Conservation (phyloP, 192 early-diverging fungal genomes). For the Coemansia asiatica region DNA sequence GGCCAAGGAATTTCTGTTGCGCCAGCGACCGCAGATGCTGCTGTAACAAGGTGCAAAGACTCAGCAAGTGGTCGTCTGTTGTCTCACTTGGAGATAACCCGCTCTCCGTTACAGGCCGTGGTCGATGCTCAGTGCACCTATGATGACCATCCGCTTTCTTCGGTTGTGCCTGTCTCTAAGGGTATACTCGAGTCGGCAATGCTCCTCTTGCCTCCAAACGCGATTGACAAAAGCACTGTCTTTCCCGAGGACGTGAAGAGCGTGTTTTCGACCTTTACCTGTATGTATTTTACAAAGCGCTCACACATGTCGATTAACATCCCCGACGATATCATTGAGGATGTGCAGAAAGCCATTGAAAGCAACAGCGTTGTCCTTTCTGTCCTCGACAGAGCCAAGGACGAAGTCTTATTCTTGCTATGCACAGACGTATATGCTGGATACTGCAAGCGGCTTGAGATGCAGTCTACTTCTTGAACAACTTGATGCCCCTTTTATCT, state of each 20-base stretch:
- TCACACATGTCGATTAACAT: constrained; percentile 42
- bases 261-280: constrained; percentile 23
- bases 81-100: neutral
- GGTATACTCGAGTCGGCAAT: constrained; percentile 47
- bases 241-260: constrained; percentile 38
- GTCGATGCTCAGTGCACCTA: constrained; percentile 6
- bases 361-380: constrained; percentile 31
- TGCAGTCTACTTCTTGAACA: neutral
- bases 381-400: constrained; percentile 43
- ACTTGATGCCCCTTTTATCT: neutral
- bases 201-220: constrained; percentile 20
- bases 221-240: constrained; percentile 23
- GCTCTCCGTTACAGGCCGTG: constrained; percentile 8
- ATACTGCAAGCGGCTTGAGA: constrained; percentile 29
- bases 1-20: neutral
- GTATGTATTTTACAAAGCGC: constrained; percentile 27
- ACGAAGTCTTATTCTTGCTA: constrained; percentile 44
- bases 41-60: neutral
- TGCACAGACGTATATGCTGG: constrained; percentile 42
- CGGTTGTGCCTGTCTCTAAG: constrained; percentile 29
- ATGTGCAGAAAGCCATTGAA: constrained; percentile 29
- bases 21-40: neutral
- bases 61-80: neutral
- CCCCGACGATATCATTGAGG: constrained; percentile 18
- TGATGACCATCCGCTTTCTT: constrained; percentile 19